phyloP scores from a whole-genome alignment of 306 rosid species.

The Corylus americana region DNA sequence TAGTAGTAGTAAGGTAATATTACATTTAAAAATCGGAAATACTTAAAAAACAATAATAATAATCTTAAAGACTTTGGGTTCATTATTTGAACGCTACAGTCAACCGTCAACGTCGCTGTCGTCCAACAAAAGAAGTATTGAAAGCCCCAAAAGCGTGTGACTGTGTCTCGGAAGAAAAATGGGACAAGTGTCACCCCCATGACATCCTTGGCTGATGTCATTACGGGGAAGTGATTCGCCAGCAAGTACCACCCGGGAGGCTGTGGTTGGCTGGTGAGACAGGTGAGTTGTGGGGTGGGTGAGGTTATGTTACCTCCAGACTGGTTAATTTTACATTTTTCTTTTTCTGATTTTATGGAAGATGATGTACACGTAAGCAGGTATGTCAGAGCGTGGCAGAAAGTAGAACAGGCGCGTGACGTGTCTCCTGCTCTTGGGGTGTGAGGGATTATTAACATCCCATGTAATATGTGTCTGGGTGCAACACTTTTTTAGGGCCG shows the following conservation, averaged over 20 bases:
- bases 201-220: background rate
- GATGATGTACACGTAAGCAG: background rate
- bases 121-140: slow-evolving; percentile 23
- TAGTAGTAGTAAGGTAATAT: background rate
- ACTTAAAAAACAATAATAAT: slow-evolving; percentile 12
- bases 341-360: background rate
- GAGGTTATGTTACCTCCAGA: background rate
- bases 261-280: background rate
- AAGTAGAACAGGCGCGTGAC: slow-evolving; percentile 12
- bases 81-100: slow-evolving; percentile 33
- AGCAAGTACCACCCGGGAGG: background rate
- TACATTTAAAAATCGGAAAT: background rate
- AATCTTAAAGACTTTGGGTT: slow-evolving; percentile 10
- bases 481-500: too few species aligned
- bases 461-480: too few species aligned
- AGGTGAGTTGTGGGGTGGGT: background rate
- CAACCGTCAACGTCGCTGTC: slow-evolving; percentile 31
- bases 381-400: background rate
- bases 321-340: background rate
- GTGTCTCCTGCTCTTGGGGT: background rate
- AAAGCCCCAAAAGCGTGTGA: background rate
- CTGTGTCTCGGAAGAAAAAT: background rate
- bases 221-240: background rate
- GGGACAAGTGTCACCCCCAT: background rate
- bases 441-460: too few species aligned